Percentiles rank a stretch among this genome's conserved stretches.
These are phyloP conservation scores for Blastobotrys ciferrii DNA, from an alignment of 1,139 yeast species.

Conservation along the genomic window DNA sequence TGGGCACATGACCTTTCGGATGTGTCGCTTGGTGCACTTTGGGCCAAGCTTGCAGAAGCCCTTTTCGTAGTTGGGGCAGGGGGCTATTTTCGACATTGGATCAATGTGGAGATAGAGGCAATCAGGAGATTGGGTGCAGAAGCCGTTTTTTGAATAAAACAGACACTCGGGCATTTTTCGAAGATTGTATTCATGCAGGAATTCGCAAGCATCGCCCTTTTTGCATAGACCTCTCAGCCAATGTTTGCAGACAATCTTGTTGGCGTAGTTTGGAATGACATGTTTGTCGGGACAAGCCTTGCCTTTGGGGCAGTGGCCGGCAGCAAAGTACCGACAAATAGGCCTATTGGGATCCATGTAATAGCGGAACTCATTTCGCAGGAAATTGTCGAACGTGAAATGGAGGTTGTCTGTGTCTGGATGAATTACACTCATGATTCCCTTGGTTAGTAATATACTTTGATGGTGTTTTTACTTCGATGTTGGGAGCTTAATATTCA, in stretches of 20 bases:
- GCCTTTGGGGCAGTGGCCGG: slow-evolving; percentile 83
- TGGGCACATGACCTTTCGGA: slow-evolving; percentile 77
- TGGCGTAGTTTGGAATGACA: slow-evolving; percentile 74
- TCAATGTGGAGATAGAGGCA: slow-evolving; percentile 91
- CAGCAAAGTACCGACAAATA: slow-evolving; percentile 72
- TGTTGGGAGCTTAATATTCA: background rate
- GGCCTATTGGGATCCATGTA: slow-evolving; percentile 91
- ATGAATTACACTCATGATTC: slow-evolving; percentile 22
- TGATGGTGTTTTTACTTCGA: background rate
- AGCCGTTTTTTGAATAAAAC: slow-evolving; percentile 82
- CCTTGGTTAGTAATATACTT: slow-evolving; percentile 3
- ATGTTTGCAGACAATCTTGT: slow-evolving; percentile 93
- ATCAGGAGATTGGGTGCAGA: slow-evolving; percentile 91
- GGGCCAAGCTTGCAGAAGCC: slow-evolving; percentile 97
- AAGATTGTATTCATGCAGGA: slow-evolving; percentile 88
- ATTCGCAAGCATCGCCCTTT: slow-evolving; percentile 95
- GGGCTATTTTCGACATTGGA: slow-evolving; percentile 83
- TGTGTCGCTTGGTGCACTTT: slow-evolving; percentile 76
- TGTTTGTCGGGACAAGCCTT: slow-evolving; percentile 84
- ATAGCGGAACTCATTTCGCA: slow-evolving; percentile 75
- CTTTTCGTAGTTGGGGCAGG: slow-evolving; percentile 75
- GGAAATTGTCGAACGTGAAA: slow-evolving; percentile 82
- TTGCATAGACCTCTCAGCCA: slow-evolving; percentile 98
- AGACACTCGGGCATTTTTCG: slow-evolving; percentile 97
- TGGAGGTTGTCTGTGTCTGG: slow-evolving; percentile 42